Evolutionary conservation across 441 rosid genomes (phyloP).

Genomic region (Erysimum cheiri): DNA sequence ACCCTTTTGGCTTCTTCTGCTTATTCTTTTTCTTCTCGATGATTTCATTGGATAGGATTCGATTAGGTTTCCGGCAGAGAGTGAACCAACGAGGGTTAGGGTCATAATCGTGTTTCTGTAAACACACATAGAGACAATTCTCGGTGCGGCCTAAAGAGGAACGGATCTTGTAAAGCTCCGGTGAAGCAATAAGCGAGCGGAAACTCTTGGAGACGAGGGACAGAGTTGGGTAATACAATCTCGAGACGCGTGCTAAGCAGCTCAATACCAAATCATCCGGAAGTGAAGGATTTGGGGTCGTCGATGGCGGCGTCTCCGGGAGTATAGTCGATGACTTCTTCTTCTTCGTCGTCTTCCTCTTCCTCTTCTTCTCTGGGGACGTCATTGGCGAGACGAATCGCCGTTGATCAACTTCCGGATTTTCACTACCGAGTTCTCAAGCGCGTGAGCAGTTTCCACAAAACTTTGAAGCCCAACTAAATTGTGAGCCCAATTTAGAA

Average conservation of each 20-base stretch:
- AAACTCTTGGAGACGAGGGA: neutral
- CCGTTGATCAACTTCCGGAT: neutral
- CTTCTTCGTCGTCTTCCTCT: neutral
- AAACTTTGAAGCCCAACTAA: neutral
- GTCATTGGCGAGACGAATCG: neutral
- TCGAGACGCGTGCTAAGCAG: neutral
- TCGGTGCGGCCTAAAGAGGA: neutral
- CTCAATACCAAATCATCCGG: neutral
- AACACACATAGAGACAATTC: neutral
- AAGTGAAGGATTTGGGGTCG: neutral
- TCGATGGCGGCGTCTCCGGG: neutral
- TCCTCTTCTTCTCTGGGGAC: neutral
- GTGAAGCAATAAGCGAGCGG: neutral
- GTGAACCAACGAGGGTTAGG: neutral
- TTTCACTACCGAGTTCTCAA: neutral
- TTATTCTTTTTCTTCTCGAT: neutral
- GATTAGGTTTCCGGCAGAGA: slow-evolving; percentile 1
- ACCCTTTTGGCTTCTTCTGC: neutral
- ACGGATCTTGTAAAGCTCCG: neutral
- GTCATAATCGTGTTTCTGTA: neutral
- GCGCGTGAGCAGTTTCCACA: too few relatives aligned
- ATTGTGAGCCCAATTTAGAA: neutral
- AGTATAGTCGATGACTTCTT: too few relatives aligned
- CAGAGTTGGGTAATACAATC: neutral
- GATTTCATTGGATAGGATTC: neutral